Conservation (phyloP, 148 eudicot species). For the Polygonum aviculare region DNA sequence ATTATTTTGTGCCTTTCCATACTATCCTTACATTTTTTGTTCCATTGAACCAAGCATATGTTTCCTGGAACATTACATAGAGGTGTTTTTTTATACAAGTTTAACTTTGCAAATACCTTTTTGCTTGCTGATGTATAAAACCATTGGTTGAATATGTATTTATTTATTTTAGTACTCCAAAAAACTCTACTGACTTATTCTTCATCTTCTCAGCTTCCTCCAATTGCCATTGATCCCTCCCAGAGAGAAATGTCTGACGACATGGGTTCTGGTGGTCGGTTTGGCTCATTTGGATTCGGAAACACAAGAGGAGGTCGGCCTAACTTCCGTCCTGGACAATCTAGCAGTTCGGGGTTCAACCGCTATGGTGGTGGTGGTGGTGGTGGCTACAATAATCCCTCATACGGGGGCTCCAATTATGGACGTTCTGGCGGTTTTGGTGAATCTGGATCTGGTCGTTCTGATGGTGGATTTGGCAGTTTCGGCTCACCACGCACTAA, state of each 20-base stretch:
- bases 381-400: slow-evolving; percentile 31
- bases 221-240: slow-evolving; percentile 47
- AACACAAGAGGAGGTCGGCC: not conserved
- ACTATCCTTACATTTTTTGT: not conserved
- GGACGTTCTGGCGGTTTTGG: slow-evolving; percentile 8
- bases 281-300: slow-evolving; percentile 15
- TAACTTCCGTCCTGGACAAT: slow-evolving; percentile 29
- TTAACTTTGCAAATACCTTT: not conserved
- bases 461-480: slow-evolving; percentile 22
- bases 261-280: slow-evolving; percentile 27
- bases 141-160: not conserved
- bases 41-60: not conserved
- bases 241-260: slow-evolving; percentile 36
- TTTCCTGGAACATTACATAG: not conserved
- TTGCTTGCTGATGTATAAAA: not conserved
- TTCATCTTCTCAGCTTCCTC: slow-evolving; percentile 53
- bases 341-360: slow-evolving; percentile 29
- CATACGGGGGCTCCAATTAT: slow-evolving; percentile 13
- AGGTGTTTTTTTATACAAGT: too few relatives aligned
- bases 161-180: not conserved
- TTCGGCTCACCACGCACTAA: not conserved
- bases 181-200: slow-evolving; percentile 12
- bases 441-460: slow-evolving; percentile 18
- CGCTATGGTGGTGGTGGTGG: slow-evolving; percentile 13
- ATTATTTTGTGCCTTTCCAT: not conserved